Evolutionary conservation across 2,329 filamentous ascomycete species (phyloP), one percentile per base, ranked within the genome.

Genomic region (Scedosporium apiospermum): DNA sequence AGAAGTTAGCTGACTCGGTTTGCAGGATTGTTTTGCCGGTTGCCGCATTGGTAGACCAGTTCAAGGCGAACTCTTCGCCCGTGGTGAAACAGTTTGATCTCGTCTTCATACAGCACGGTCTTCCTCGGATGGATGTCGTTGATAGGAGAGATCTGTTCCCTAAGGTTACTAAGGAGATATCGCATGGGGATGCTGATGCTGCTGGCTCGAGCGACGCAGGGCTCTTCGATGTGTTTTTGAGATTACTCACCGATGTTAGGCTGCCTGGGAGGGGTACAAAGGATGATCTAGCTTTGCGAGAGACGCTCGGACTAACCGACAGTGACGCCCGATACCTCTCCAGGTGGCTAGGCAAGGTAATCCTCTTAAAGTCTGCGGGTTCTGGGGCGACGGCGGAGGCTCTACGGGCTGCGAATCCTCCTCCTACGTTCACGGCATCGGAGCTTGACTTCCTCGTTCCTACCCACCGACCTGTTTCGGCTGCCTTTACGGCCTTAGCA

Each of bases 11-110:
- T 16, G 14, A 57, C 12, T 26, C 14, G 23, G 6, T 30, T 30
- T 21, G 65, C 65, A 82, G 82, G 58, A 86, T 97, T 66, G 81
- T 93, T 62, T 79, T 99, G 5, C 95, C 95, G 0, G 92, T 98
- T 12, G 83, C 85, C n/a, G 85, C 87, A 16, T 80, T 99, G 18
- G 75, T 98, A 62, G 88, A 92, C 68, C 95, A 98, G 73, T 97
- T 96, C 80, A 96, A 96, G 73, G 70, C 90, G 23, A 85, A 85
- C 44, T 80, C 86, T 46, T 88, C 87, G 12, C 79, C 87, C 1
- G 80, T 97, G 44, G 85, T 99, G 66, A 88, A 91, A 66, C 90
- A 96, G 71, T 89, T 97, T 68, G 93, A 98, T 74, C 78, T 98
- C 49, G 81, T 89, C 18, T 96, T 96, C 71, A 89, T 97, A 44